These are phyloP conservation scores for Epichloe hybrida DNA, from an alignment of 2,329 filamentous ascomycete genomes.

Conservation along the genomic window DNA sequence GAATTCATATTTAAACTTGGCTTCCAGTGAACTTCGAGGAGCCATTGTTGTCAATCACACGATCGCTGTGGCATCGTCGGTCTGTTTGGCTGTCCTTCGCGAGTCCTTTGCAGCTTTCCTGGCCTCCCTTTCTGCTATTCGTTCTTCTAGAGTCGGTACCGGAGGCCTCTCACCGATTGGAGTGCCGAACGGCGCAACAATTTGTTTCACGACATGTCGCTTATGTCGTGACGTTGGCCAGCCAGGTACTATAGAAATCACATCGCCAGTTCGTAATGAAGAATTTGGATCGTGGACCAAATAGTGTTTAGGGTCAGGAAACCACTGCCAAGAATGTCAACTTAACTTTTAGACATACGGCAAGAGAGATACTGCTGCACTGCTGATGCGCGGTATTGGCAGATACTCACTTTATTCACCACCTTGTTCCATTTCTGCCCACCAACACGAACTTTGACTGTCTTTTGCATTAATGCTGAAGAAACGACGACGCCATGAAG, in stretches of 20 bases:
- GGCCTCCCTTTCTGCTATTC: conserved; percentile 37
- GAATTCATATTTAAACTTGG: neutral
- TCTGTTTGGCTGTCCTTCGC: conserved; percentile 27
- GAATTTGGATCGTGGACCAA: conserved; percentile 69
- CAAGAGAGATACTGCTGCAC: neutral
- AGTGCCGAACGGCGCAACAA: conserved; percentile 55
- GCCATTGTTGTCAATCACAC: neutral
- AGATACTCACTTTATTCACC: conserved; percentile 51
- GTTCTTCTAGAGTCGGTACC: conserved; percentile 51
- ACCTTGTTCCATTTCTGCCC: conserved; percentile 58
- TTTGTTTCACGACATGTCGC: conserved; percentile 59
- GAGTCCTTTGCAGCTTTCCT: conserved; percentile 45
- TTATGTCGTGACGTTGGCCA: conserved; percentile 54
- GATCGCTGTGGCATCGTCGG: conserved; percentile 8
- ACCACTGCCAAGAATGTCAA: conserved; percentile 29
- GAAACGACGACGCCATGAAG: conserved; percentile 61
- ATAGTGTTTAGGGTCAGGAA: conserved; percentile 48
- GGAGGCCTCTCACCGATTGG: conserved; percentile 51
- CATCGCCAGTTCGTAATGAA: conserved; percentile 60
- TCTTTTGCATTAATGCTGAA: conserved; percentile 63
- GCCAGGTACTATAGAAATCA: conserved; percentile 56
- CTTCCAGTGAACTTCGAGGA: neutral
- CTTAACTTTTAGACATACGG: neutral
- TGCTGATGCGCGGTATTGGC: neutral
- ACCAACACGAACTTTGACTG: conserved; percentile 64